These are phyloP conservation scores for Albophoma yamanashiensis DNA, from an alignment of 2,329 filamentous ascomycete species.

Conservation along the genomic window DNA sequence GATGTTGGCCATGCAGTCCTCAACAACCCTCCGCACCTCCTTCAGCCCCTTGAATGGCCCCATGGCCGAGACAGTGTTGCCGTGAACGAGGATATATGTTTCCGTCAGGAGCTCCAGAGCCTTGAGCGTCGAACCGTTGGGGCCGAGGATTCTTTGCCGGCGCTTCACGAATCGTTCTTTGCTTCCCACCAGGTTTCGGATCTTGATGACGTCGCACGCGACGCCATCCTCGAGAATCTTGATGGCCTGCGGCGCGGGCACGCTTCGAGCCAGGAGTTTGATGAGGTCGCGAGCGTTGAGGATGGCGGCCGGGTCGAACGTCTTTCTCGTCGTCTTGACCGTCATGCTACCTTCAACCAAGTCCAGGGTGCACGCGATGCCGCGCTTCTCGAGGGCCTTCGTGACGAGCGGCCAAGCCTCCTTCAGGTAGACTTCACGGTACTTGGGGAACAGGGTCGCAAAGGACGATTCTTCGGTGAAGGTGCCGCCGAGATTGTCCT, in stretches of 20 bases:
- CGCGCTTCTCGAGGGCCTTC: constrained; percentile 72
- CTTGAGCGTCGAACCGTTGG: constrained; percentile 85
- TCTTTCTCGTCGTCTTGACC: constrained; percentile 87
- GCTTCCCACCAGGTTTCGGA: constrained; percentile 78
- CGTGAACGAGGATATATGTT: constrained; percentile 91
- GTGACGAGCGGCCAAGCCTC: constrained; percentile 91
- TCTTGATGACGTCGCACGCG: constrained; percentile 94
- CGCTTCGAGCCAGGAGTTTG: constrained; percentile 81
- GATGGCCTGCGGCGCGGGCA: constrained; percentile 85
- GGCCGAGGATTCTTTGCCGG: constrained; percentile 83
- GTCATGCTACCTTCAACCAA: constrained; percentile 94
- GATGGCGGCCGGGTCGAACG: constrained; percentile 84
- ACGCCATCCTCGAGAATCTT: constrained; percentile 90
- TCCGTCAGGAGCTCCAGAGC: constrained; percentile 84
- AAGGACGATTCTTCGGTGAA: constrained; percentile 94
- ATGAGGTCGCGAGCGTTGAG: constrained; percentile 91
- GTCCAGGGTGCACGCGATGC: constrained; percentile 86
- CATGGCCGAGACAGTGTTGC: constrained; percentile 90
- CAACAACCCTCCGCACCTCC: constrained; percentile 77
- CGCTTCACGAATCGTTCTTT: constrained; percentile 95
- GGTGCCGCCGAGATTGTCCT: constrained; percentile 75
- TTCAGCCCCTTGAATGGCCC: constrained; percentile 88
- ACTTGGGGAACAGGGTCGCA: constrained; percentile 81
- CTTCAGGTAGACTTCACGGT: constrained; percentile 87
- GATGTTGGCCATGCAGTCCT: constrained; percentile 95